Evolutionary conservation across 1,139 yeast species (phyloP), one percentile per base, ranked within the genome.

Genomic region (Suhomyces guaymorum): DNA sequence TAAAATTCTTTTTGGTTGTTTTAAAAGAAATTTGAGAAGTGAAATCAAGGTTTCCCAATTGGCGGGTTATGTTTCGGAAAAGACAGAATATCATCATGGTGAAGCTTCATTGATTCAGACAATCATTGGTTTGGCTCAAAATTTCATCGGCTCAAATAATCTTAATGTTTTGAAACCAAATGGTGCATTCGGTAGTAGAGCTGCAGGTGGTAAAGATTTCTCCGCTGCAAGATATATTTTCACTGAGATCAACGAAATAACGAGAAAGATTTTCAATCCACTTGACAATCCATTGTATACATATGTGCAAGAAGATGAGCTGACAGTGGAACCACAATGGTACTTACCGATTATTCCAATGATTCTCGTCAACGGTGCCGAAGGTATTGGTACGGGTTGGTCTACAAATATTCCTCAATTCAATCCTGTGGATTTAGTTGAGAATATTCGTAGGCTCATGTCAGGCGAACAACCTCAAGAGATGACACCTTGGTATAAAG

Each of bases 381-480:
- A 94, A 63, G 99, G 99, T 65, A 94, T 94, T 59, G 99, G 99
- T 47, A 90, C 98, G 32, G 99, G 98, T 49, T 94, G 98, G 97
- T 87, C 96, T 43, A 89, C 98, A 1, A 81, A 78, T 43, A 84
- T 94, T 45, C 99, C 98, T 2, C 80, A 86, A 28, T 92, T 77
- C 61, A 89, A 92, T 55, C 99, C 99, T 0, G 54, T 60, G 16
- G 98, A 92, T 55, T 70, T 94, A 43, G 89, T 88, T 17, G 67
- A 62, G 2, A 92, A 94, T 51, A 66, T 94, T 24, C 75, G 78
- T 39, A 75, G 76, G 28, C 57, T 92, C 49, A 82, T 94, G 90
- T 70, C 72, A 19, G 86, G 81, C 8, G 85, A 87, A 48, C 84
- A 79, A 26, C 59, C 80, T 58, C 71, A 66, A 27, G 87, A 84